Base-by-base conservation (phyloP, 257 asterid genomes). In the Solanum okadae region DNA sequence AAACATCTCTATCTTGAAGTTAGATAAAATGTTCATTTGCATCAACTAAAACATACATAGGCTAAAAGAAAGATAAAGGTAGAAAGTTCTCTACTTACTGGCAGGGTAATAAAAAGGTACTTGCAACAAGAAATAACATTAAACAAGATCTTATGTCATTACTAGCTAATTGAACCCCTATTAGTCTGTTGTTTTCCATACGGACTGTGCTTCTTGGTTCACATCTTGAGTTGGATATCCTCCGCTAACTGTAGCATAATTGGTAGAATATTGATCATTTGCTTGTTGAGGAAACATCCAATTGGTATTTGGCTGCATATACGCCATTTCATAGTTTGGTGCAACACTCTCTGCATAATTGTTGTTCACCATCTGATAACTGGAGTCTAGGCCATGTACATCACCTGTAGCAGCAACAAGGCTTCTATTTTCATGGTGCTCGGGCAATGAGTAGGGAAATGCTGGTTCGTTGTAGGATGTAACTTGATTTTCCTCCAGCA, bases 401-500 rank as follows among this genome's bases (percentile, higher is more conserved):
- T 27, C 68, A 49, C 18, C 3, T 10, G 86, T 29, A 46, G 11
- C 42, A 46, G 20, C 42, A 46, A 18, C 68, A 16, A 49, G 42
- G 35, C 40, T 29, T 46, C 6, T 8, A 46, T 29, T 46, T 29
- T 29, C 27, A 14, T 29, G 3, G 18, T 29, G 20, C 86, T 72
- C 89, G 16, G 71, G 68, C 33, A 42, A 65, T 3, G 92, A 34
- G 63, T 65, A 33, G 10, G 63, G 23, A 16, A 52, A 52, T 63
- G 63, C 35, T 2, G 82, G 23, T 15, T 84, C 87, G 27, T 67
- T 68, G 2, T 59, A 46, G 70, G 11, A n/a, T 22, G 25, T 34
- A n/a, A 72, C 18, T 63, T 89, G 91, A 71, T 87, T 81, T 10
- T 81, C 89, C 35, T 78, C 87, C 8, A 82, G 63, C 65, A 90